phyloP scores from a whole-genome alignment of 495 filamentous ascomycete genomes.

The Rostrohypoxylon terebratum region DNA sequence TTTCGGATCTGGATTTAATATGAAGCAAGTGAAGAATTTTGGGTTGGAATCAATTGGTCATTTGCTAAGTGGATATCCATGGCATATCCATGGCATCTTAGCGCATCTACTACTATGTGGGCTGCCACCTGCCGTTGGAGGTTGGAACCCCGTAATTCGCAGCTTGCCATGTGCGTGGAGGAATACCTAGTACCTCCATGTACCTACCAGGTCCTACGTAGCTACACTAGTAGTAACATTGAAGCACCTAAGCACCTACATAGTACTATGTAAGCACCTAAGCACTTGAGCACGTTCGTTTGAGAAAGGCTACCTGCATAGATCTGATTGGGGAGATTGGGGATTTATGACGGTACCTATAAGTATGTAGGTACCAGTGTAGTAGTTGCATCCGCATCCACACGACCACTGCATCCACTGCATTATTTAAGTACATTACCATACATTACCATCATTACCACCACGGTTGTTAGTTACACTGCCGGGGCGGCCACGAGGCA shows the following conservation, averaged over 20 bases:
- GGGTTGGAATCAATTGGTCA: conserved; percentile 43
- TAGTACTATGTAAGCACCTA: too few relatives aligned
- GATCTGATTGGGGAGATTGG: conserved; percentile 40
- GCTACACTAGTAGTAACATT: too few relatives aligned
- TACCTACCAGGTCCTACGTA: too few relatives aligned
- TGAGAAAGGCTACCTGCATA: conserved; percentile 26
- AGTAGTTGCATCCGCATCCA: conserved; percentile 39
- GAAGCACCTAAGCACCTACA: too few relatives aligned
- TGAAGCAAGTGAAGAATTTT: conserved; percentile 42
- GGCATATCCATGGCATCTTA: conserved; percentile 24
- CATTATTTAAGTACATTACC: conserved; percentile 15
- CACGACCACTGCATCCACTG: conserved; percentile 39
- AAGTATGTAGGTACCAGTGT: conserved; percentile 29
- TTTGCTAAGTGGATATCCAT: conserved; percentile 27
- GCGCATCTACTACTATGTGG: conserved; percentile 41
- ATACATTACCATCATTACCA: conserved; percentile 17
- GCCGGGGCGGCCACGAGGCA: conserved; percentile 47
- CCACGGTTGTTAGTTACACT: conserved; percentile 43
- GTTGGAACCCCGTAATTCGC: conserved; percentile 46
- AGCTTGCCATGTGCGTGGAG: conserved; percentile 48
- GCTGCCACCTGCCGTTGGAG: conserved; percentile 46
- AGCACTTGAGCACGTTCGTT: conserved; percentile 42
- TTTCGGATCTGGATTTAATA: conserved; percentile 43
- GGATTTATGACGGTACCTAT: conserved; percentile 24
- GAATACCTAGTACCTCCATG: conserved; percentile 2